A percentile compares a stretch with the other conserved stretches of the same genome.
phyloP scores from a whole-genome alignment of 2,329 filamentous ascomycete genomes.

The Chalaropsis ovoidea region DNA sequence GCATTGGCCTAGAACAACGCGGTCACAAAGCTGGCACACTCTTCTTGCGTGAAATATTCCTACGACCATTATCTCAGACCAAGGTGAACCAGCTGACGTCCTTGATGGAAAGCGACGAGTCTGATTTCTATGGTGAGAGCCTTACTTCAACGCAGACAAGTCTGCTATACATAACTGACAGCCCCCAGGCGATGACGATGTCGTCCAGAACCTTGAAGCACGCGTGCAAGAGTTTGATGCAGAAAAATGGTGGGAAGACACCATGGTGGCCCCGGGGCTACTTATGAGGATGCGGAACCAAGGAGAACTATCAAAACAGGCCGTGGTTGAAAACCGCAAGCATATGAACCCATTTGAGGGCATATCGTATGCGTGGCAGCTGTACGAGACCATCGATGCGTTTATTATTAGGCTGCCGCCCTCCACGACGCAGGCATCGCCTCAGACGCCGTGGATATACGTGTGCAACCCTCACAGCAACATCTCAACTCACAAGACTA shows the following conservation, averaged over 20 bases:
- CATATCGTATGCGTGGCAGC: conserved; percentile 48
- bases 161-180: neutral
- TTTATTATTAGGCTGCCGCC: conserved; percentile 63
- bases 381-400: conserved; percentile 50
- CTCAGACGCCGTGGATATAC: conserved; percentile 57
- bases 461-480: conserved; percentile 52
- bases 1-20: too few relatives aligned
- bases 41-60: too few relatives aligned
- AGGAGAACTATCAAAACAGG: neutral
- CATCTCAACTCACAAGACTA: conserved; percentile 32
- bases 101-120: conserved; percentile 26
- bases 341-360: conserved; percentile 53
- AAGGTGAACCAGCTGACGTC: neutral
- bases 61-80: too few relatives aligned
- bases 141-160: neutral
- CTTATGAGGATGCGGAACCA: conserved; percentile 18
- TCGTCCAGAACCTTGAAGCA: conserved; percentile 40
- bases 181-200: conserved; percentile 44
- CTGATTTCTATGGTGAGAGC: conserved; percentile 28
- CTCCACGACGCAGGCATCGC: conserved; percentile 43
- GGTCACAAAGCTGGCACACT: too few relatives aligned
- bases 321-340: conserved; percentile 26
- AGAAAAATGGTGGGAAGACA: conserved; percentile 40
- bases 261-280: conserved; percentile 26
- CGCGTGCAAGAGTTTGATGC: conserved; percentile 44